Percentiles rank a stretch among this genome's conserved stretches.
Conservation (phyloP, 148 eudicot genomes). For the Fagopyrum esculentum region DNA sequence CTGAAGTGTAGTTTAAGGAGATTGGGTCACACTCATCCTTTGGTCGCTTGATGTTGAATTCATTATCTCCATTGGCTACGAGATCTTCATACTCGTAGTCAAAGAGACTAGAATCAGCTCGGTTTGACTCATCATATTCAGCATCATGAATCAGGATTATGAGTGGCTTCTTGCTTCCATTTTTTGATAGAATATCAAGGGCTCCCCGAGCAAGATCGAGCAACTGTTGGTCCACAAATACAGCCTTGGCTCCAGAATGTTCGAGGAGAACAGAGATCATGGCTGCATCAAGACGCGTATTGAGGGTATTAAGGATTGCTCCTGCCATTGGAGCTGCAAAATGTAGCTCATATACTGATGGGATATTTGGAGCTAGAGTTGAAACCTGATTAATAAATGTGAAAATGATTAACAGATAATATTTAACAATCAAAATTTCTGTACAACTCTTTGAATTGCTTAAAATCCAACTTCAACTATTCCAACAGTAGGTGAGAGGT, state of each 20-base stretch:
- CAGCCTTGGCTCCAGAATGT: slow-evolving; percentile 48
- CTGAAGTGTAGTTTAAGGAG: slow-evolving; percentile 57
- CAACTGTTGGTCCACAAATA: slow-evolving; percentile 44
- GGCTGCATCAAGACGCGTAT: slow-evolving; percentile 46
- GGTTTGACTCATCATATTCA: slow-evolving; percentile 16
- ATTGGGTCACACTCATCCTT: slow-evolving; percentile 53
- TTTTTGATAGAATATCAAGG: slow-evolving; percentile 23
- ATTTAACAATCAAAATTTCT: background rate
- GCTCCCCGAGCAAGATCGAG: slow-evolving; percentile 37
- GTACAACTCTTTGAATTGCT: background rate
- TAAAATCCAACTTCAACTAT: background rate
- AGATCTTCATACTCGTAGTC: slow-evolving; percentile 39
- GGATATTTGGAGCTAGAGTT: slow-evolving; percentile 49
- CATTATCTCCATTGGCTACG: slow-evolving; percentile 30
- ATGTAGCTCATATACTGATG: slow-evolving; percentile 67
- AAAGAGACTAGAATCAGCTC: background rate
- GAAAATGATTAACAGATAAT: background rate
- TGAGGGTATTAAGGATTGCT: slow-evolving; percentile 43
- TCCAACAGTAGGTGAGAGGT: background rate
- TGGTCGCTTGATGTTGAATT: slow-evolving; percentile 33
- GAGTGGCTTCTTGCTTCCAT: slow-evolving; percentile 22
- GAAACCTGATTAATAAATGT: slow-evolving; percentile 39
- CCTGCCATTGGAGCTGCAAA: slow-evolving; percentile 71
- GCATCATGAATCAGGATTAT: slow-evolving; percentile 29
- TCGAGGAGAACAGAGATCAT: slow-evolving; percentile 33